A percentile compares a stretch with the other conserved stretches of the same genome.
Evolutionary conservation across 2,329 filamentous ascomycete genomes (phyloP).

Genomic region (Cladosporium halotolerans): DNA sequence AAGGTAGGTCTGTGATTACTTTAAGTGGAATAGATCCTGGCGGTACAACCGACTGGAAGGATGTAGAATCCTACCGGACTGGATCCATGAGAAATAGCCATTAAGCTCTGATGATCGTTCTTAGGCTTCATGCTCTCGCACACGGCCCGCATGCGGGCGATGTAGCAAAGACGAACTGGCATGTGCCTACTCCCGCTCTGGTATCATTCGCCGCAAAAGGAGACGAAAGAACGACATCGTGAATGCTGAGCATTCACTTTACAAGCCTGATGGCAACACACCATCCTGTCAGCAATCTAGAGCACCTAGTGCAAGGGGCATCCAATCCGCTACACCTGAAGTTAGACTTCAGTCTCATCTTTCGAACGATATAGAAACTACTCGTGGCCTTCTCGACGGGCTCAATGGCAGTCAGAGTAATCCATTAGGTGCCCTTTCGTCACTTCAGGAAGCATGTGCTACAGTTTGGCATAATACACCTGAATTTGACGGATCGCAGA

Average conservation of each 20-base stretch:
- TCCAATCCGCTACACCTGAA: no score
- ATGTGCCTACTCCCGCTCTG: slow-evolving; percentile 18
- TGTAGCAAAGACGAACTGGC: slow-evolving; percentile 8
- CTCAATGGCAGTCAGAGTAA: background rate
- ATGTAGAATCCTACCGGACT: no score
- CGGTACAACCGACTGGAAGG: no score
- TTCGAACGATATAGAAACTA: slow-evolving; percentile 14
- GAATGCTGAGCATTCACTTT: no score
- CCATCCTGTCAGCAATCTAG: no score
- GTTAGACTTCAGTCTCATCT: slow-evolving; percentile 11
- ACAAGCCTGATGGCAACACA: no score
- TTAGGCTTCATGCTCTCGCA: slow-evolving; percentile 16
- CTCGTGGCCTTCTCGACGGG: slow-evolving; percentile 11
- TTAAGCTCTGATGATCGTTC: background rate
- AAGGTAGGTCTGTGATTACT: slow-evolving; percentile 11
- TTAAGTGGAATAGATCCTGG: no score
- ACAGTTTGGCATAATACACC: slow-evolving; percentile 16
- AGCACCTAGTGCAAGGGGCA: no score
- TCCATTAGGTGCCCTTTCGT: slow-evolving; percentile 15
- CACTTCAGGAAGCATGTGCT: slow-evolving; percentile 15
- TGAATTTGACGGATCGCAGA: slow-evolving; percentile 10
- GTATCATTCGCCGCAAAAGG: slow-evolving; percentile 16
- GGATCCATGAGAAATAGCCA: no score
- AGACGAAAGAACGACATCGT: slow-evolving; percentile 11
- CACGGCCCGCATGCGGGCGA: slow-evolving; percentile 11